Evolutionary conservation across 257 asterid species (phyloP), one percentile per base, ranked within the genome.

Genomic region (Anisodus tanguticus): DNA sequence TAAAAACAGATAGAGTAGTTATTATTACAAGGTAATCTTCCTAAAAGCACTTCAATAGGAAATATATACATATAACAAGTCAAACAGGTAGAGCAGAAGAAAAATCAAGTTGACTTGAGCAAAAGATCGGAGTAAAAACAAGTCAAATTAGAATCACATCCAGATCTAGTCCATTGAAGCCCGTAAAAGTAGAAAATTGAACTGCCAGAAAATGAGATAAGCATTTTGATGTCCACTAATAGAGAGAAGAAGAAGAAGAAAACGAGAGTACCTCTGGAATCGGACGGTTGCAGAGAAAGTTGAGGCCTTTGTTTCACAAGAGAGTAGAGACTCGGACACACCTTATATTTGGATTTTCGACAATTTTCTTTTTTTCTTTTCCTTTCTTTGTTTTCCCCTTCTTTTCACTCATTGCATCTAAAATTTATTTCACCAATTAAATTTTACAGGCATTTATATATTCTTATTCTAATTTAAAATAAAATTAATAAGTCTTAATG

Each of bases 101-200:
- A 77, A 54, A 77, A 53, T 77, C 26, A 77, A 77, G 64, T 51
- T 51, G 64, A 77, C 47, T 54, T 22, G 0, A 77, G 51, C 13
- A 47, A 47, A 72, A 45, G 54, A 35, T 6, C 7, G 49, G 0
- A 45, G 82, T 77, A 47, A 53, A 71, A 71, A 71, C 16, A n/a
- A 71, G 80, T 71, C 58, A 45, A 49, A 74, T 53, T 6, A 6
- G 22, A 49, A 74, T 13, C 1, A 8, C 41, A 53, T 77, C 49
- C 26, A 77, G 82, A 77, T 77, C 82, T 77, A 77, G 6, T 49
- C 41, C 81, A 49, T 5, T 72, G 59, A 72, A 47, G 17, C 41
- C 57, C 35, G 41, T 43, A 45, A 71, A 17, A 43, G 79, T 16
- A 70, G 59, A 47, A 72, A 72, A 19, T 47, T 72, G 59, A 49